Conservation (phyloP, 225 moss, liverwort and hornwort genomes). For the Asterella californica region DNA sequence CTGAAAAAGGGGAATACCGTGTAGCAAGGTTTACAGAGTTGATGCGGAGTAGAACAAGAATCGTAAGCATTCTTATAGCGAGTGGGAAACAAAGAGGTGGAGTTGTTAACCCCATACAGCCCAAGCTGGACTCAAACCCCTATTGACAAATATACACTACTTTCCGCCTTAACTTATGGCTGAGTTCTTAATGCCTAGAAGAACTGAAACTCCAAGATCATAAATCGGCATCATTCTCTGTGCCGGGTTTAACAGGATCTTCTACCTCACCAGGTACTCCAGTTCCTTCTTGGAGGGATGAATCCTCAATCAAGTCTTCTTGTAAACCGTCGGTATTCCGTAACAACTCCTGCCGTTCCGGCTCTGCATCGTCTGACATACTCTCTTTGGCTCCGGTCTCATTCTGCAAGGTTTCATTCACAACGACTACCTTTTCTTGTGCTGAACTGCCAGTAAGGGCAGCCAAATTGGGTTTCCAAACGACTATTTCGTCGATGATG, state of each 20-base stretch:
- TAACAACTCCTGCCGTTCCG: constrained; percentile 1
- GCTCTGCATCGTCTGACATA: neutral
- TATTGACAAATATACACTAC: neutral
- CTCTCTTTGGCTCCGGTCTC: constrained; percentile 9
- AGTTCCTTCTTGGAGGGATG: constrained; percentile 23
- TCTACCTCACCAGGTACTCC: neutral
- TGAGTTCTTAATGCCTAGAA: neutral
- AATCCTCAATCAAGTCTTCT: constrained; percentile 20
- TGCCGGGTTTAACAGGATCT: neutral
- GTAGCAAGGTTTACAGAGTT: neutral
- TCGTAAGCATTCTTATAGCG: neutral
- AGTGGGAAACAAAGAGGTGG: neutral
- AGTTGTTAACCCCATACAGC: neutral
- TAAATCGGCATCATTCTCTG: constrained; percentile 2
- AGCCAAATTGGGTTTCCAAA: constrained; percentile 71
- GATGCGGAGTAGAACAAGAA: neutral
- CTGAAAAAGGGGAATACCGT: neutral
- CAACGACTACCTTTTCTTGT: constrained; percentile 3
- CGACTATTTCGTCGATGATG: constrained; percentile 87
- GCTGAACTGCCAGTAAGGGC: constrained; percentile 37
- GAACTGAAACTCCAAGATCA: neutral
- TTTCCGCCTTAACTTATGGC: neutral
- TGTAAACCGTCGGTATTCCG: neutral
- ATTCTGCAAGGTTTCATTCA: constrained; percentile 27
- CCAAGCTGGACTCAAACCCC: constrained; percentile 3